Percentiles rank a stretch among this genome's conserved stretches.
phyloP scores from a whole-genome alignment of 768 basidiomycete species.

The Lentinula edodes region DNA sequence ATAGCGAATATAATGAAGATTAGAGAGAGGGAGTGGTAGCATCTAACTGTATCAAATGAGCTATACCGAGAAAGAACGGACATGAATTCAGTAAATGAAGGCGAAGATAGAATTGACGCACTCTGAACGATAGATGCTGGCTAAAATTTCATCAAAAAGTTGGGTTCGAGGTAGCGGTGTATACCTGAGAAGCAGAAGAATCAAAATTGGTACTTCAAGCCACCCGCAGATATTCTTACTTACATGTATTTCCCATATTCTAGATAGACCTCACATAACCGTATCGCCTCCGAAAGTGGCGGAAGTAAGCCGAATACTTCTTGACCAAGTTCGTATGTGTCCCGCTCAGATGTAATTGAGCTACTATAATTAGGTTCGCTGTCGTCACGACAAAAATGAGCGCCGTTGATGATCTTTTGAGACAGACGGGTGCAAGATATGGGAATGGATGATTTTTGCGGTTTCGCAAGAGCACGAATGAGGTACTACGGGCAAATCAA shows the following conservation, averaged over 20 bases:
- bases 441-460: constrained; percentile 5
- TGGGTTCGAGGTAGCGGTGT: constrained; percentile 46
- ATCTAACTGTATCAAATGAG: constrained; percentile 29
- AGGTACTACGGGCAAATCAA: constrained; percentile 37
- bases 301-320: constrained; percentile 49
- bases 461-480: constrained; percentile 31
- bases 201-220: background rate
- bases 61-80: constrained; percentile 16
- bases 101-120: constrained; percentile 19
- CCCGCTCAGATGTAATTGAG: constrained; percentile 6
- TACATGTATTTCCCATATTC: constrained; percentile 57
- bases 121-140: constrained; percentile 49
- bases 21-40: constrained; percentile 53
- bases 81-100: background rate
- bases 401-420: constrained; percentile 24
- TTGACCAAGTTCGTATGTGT: constrained; percentile 25
- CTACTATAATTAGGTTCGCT: constrained; percentile 19
- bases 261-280: constrained; percentile 60
- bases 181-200: constrained; percentile 33
- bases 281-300: constrained; percentile 50
- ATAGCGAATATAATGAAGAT: constrained; percentile 65
- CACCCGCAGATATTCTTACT: constrained; percentile 15
- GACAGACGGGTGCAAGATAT: constrained; percentile 17
- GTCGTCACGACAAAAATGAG: constrained; percentile 27
- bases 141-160: constrained; percentile 52